phyloP scores from a whole-genome alignment of 2,329 filamentous ascomycete genomes.

The Aspergillus sp. region DNA sequence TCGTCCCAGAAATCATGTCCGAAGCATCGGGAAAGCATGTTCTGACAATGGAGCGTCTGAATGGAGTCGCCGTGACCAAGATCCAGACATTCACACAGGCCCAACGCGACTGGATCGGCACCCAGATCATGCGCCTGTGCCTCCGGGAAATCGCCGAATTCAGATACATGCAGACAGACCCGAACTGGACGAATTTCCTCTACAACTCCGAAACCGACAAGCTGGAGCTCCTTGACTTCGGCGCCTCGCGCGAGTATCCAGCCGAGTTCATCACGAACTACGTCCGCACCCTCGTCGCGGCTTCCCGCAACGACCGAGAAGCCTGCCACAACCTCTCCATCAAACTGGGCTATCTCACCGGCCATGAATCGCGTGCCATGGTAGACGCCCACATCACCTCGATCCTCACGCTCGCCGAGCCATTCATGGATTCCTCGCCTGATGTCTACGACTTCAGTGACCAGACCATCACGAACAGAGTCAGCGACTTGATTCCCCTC shows the following conservation, averaged over 20 bases:
- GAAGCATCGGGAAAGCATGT: constrained; percentile 80
- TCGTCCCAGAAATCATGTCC: constrained; percentile 65
- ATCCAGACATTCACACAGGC: constrained; percentile 64
- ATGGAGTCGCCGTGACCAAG: constrained; percentile 76
- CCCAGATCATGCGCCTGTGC: constrained; percentile 82
- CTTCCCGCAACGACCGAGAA: constrained; percentile 58
- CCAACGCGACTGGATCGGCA: constrained; percentile 92
- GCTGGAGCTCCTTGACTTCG: constrained; percentile 91
- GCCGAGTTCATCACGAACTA: constrained; percentile 71
- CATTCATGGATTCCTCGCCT: constrained; percentile 67
- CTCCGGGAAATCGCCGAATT: constrained; percentile 90
- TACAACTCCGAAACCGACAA: constrained; percentile 65
- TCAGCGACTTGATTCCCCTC: constrained; percentile 76
- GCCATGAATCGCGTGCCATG: constrained; percentile 78
- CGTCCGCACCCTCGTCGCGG: constrained; percentile 68
- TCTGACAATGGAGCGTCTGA: constrained; percentile 86
- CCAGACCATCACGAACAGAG: constrained; percentile 93
- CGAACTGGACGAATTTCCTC: constrained; percentile 98
- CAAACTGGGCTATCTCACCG: constrained; percentile 81
- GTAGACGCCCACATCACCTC: constrained; percentile 81
- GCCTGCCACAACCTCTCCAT: constrained; percentile 60
- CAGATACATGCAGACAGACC: constrained; percentile 97
- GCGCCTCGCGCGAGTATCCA: constrained; percentile 79
- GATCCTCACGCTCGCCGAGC: constrained; percentile 83
- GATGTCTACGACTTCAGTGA: constrained; percentile 84